Evolutionary conservation across 1,139 yeast genomes (phyloP).

Genomic region (Geotrichum fermentans): DNA sequence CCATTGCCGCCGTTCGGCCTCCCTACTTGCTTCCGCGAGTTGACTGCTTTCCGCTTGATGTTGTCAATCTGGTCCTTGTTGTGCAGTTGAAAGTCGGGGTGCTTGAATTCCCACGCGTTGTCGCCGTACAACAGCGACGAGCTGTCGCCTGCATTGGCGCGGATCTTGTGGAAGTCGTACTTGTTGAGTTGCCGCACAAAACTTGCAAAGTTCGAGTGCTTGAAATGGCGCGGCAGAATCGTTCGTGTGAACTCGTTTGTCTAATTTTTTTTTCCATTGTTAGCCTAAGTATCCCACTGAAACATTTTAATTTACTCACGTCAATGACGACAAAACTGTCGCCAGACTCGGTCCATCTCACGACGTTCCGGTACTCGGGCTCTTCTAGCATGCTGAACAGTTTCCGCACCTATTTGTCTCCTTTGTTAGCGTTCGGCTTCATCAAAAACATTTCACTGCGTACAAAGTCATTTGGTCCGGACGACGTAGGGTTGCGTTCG

Average conservation of each 20-base stretch:
- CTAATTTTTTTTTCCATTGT: slow-evolving; percentile 13
- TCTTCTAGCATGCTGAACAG: slow-evolving; percentile 70
- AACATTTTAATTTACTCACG: slow-evolving; percentile 29
- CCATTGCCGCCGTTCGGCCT: slow-evolving; percentile 5
- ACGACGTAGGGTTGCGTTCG: not conserved
- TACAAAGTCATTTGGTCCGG: slow-evolving; percentile 27
- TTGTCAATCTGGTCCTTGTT: slow-evolving; percentile 69
- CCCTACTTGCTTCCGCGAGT: slow-evolving; percentile 41
- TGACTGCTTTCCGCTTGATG: slow-evolving; percentile 75
- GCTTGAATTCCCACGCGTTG: slow-evolving; percentile 85
- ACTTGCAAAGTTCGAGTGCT: slow-evolving; percentile 88
- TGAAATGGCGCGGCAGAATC: slow-evolving; percentile 83
- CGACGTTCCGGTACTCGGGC: slow-evolving; percentile 64
- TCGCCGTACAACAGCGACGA: slow-evolving; percentile 63
- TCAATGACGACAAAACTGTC: slow-evolving; percentile 85
- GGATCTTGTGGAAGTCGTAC: slow-evolving; percentile 94
- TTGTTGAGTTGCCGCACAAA: slow-evolving; percentile 93
- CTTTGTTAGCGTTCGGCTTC: not conserved
- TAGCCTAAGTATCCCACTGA: too few relatives aligned
- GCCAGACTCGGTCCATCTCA: slow-evolving; percentile 78
- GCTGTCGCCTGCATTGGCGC: slow-evolving; percentile 45
- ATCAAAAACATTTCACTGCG: slow-evolving; percentile 11
- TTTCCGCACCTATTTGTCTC: slow-evolving; percentile 25
- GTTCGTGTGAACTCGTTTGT: slow-evolving; percentile 84
- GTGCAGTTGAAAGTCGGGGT: slow-evolving; percentile 75